These are phyloP conservation scores for Yarrowia alimentaria DNA, from an alignment of 805 yeast species.

Conservation along the genomic window DNA sequence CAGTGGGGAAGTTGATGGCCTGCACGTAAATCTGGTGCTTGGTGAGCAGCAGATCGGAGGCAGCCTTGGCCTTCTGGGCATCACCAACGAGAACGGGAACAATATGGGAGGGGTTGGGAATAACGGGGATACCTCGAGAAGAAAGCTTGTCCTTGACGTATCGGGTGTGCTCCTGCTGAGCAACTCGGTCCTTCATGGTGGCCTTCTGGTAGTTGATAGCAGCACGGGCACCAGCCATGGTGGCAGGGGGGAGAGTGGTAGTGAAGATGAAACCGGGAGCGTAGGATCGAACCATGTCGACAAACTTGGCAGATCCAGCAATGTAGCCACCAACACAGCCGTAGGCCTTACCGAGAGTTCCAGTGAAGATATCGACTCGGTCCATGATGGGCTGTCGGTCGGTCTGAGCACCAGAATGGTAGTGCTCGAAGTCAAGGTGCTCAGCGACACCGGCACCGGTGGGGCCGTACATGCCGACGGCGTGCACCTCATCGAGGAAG, in stretches of 20 bases:
- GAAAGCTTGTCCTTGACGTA: slow-evolving; percentile 75
- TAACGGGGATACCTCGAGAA: slow-evolving; percentile 82
- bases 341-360: slow-evolving; percentile 94
- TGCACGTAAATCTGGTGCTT: slow-evolving; percentile 90
- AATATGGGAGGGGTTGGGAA: slow-evolving; percentile 96
- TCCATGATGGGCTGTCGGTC: slow-evolving; percentile 65
- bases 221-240: slow-evolving; percentile 91
- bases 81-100: slow-evolving; percentile 94
- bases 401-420: slow-evolving; percentile 60
- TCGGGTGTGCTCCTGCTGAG: slow-evolving; percentile 80
- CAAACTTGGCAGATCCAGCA: slow-evolving; percentile 77
- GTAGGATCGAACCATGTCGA: slow-evolving; percentile 94
- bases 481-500: slow-evolving; percentile 97
- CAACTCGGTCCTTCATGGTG: slow-evolving; percentile 71
- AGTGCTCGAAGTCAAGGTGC: slow-evolving; percentile 84
- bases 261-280: slow-evolving; percentile 98
- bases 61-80: slow-evolving; percentile 86
- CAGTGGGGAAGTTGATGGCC: slow-evolving; percentile 98
- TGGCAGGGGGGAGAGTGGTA: slow-evolving; percentile 94
- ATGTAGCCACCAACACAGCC: slow-evolving; percentile 98
- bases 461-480: slow-evolving; percentile 98
- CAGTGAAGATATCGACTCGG: slow-evolving; percentile 93
- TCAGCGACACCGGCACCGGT: slow-evolving; percentile 99
- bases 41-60: slow-evolving; percentile 83
- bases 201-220: slow-evolving; percentile 83